These are phyloP conservation scores for Heliamphora exappendiculata DNA, from an alignment of 148 eudicot species.

Conservation along the genomic window DNA sequence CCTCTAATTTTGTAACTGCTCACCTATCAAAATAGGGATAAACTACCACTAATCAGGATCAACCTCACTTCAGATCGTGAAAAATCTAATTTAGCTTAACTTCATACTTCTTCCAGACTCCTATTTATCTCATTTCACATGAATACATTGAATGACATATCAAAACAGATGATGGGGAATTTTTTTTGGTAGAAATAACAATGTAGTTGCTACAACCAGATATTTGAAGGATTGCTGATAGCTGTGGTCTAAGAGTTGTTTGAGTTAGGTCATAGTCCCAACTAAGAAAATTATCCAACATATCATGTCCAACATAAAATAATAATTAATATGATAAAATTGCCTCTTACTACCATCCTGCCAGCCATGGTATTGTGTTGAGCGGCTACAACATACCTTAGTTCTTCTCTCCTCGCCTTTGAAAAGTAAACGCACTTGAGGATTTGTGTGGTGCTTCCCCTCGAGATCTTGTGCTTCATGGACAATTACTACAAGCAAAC, in stretches of 20 bases:
- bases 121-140: background rate
- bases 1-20: background rate
- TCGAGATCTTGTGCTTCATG: conserved; percentile 59
- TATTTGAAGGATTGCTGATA: background rate
- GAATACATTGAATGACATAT: background rate
- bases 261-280: background rate
- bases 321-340: background rate
- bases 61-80: background rate
- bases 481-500: conserved; percentile 52
- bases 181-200: background rate
- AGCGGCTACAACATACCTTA: conserved; percentile 16
- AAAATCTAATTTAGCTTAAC: background rate
- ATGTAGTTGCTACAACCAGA: background rate
- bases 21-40: background rate
- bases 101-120: background rate
- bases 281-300: background rate
- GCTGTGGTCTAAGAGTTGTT: background rate
- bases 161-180: background rate
- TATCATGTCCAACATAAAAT: background rate
- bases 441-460: conserved; percentile 45
- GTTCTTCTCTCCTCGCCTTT: conserved; percentile 29
- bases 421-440: conserved; percentile 27
- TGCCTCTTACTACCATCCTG: background rate
- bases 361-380: background rate
- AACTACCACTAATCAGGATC: background rate